Evolutionary conservation across 768 basidiomycete genomes (phyloP), one percentile per base, ranked within the genome.

Genomic region (Dioszegia aurantiaca): DNA sequence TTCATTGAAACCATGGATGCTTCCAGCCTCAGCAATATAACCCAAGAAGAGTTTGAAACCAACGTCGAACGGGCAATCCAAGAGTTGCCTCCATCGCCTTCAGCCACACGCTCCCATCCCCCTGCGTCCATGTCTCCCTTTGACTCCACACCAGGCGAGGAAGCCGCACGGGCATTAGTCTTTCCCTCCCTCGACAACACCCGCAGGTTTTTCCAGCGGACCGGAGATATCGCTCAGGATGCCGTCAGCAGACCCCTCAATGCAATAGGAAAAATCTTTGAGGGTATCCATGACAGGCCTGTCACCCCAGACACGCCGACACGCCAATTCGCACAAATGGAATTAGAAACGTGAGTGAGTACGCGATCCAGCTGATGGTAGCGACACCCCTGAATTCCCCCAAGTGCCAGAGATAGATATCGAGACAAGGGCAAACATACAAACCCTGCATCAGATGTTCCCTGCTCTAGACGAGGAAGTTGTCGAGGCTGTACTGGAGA

Each of bases 1-100:
- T 99, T 97, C 74, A 92, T 99, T 61, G 95, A 99, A 78, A 89
- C 91, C 0, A 92, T 99, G 90, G 95, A 98, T 73, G 89, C 93
- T 58, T 87, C 90, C 0, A 88, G 89, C 8, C 79, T 99, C 41
- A 94, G 91, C n/a, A 87, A 89, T 66, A 97, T 98, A 61, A 84
- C 88, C 0, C 88, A 91, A 73, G 87, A 88, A 42, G 90, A 97
- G 62, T 99, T 99, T 59, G 95, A 98, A 54, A 81, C 80, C 21
- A 85, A 86, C 59, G 84, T 86, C n/a, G 85, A 86, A 67, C 63
- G 75, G 4, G 84, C 83, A 1, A 84, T 86, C 23, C 81, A 81
- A 58, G 77, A 80, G 9, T 77, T 86, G 27, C 90, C 58, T 78
- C 85, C 28, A 89, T 97, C 82, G 87, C 95, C 80, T 77, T 82